Base-by-base conservation (phyloP, 2,329 filamentous ascomycete species). In the Fusarium subtropicale region DNA sequence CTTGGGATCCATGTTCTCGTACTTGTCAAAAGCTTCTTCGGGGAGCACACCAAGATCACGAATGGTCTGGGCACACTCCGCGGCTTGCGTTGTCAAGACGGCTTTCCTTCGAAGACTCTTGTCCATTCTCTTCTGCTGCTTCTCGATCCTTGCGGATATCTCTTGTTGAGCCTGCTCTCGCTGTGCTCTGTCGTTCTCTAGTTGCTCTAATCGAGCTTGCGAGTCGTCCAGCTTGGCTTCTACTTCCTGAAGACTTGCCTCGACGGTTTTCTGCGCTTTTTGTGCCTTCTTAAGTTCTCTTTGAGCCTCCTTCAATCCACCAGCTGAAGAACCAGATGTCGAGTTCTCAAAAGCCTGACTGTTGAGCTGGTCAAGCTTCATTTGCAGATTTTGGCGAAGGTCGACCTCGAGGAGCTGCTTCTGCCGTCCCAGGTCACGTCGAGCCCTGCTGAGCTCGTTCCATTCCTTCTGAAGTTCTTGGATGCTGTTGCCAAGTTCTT, bases 11-110 rank as follows among this genome's bases (percentile, higher is more conserved):
- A 93, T 91, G 72, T 91, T 91, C 75, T 92, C 90, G 78, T 97
- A 99, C 76, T 94, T 96, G 71, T 92, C 92, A 77, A 97, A 96
- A 0, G 95, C 94, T 75, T 97, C 94, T 66, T 98, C 94, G 0
- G 96, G 95, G 18, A 99, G 85, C 20, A 97, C 94, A 71, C 96
- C 96, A 9, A 99, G 85, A 71, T 97, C 94, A 47, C 95, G 91
- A 74, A 99, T 98, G 68, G 94, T 95, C 76, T 93, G 91, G 64
- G 90, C 90, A 67, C 92, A 93, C 74, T 97, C 94, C 4, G 90
- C 88, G 22, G 92, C 90, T 76, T 94, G 91, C 48, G 90, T 87
- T 18, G 88, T 91, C 66, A 97, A 84, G 5, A 93, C 86, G 15
- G 93, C 92, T 78, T 95, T 96, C 79, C 94, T 93, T 73, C 94